Conservation (phyloP, 2,329 filamentous ascomycete genomes). For the Fusarium sp. region DNA sequence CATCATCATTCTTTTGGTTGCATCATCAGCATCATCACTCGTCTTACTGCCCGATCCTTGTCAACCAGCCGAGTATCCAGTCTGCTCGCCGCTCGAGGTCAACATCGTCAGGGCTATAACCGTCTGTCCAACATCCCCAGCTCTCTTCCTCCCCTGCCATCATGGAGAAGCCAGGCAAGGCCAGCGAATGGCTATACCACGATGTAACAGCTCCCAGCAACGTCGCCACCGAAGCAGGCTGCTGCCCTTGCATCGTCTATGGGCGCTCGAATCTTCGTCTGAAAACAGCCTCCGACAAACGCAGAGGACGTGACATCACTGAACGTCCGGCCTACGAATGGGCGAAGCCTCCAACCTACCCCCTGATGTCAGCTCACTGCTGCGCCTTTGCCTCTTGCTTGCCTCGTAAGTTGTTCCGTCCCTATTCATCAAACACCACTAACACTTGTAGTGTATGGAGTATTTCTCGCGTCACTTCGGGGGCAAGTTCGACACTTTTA, state of each 20-base stretch:
- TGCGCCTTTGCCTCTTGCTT: slow-evolving; percentile 34
- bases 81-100: too few species aligned
- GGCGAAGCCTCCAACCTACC: neutral
- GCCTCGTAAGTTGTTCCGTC: slow-evolving; percentile 45
- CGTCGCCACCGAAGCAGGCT: neutral
- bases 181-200: slow-evolving; percentile 11
- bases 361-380: slow-evolving; percentile 12
- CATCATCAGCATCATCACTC: neutral
- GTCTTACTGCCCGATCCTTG: neutral
- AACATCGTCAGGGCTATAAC: too few species aligned
- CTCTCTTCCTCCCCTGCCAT: neutral
- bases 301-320: slow-evolving; percentile 8
- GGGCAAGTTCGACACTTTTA: slow-evolving; percentile 52
- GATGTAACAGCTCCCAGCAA: neutral
- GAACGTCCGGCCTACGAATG: slow-evolving; percentile 3
- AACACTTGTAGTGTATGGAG: slow-evolving; percentile 50
- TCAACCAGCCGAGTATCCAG: neutral
- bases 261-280: slow-evolving; percentile 20
- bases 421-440: neutral
- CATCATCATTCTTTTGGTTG: slow-evolving; percentile 6
- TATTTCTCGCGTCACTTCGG: slow-evolving; percentile 50
- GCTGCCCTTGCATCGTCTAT: slow-evolving; percentile 26
- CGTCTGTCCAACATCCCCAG: too few species aligned
- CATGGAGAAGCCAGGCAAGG: slow-evolving; percentile 1
- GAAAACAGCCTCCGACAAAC: neutral